phyloP scores from a whole-genome alignment of 768 basidiomycete genomes.

The Boletus fagicola region DNA sequence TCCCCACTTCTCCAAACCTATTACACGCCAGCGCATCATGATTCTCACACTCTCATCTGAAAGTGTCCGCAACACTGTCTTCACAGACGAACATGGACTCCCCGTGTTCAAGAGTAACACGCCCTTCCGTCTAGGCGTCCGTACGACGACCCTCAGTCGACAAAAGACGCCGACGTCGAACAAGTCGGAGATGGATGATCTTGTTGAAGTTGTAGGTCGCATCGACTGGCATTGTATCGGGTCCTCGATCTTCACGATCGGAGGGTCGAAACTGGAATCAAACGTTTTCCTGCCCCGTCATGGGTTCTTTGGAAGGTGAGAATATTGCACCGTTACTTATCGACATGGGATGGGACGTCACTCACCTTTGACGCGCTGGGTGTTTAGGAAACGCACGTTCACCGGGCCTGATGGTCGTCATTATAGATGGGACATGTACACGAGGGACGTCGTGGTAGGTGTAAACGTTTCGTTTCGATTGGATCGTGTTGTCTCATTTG shows the following conservation, averaged over 20 bases:
- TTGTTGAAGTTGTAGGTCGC: constrained; percentile 29
- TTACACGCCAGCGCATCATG: constrained; percentile 12
- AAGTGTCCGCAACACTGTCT: constrained; percentile 26
- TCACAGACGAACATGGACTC: constrained; percentile 29
- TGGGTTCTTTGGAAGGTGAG: constrained; percentile 21
- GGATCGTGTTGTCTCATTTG: background rate
- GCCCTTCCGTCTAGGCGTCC: constrained; percentile 19
- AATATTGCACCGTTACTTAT: background rate
- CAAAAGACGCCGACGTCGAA: constrained; percentile 1
- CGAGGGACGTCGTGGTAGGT: constrained; percentile 14
- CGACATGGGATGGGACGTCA: background rate
- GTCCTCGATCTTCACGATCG: constrained; percentile 31
- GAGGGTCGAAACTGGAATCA: constrained; percentile 26
- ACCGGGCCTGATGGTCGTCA: constrained; percentile 31
- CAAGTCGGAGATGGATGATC: constrained; percentile 10
- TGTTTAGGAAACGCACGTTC: constrained; percentile 28
- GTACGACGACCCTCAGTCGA: constrained; percentile 21
- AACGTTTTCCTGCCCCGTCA: constrained; percentile 21
- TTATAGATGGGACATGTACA: constrained; percentile 33
- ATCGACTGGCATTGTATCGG: constrained; percentile 34
- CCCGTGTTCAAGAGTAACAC: constrained; percentile 28
- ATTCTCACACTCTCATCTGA: constrained; percentile 27
- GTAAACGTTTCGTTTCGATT: background rate
- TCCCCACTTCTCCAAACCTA: too few species aligned
- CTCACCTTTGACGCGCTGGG: background rate